Percentiles rank a stretch among this genome's conserved stretches.
These are phyloP conservation scores for Ophiosphaerella korrae DNA, from an alignment of 2,329 filamentous ascomycete species.

Conservation along the genomic window DNA sequence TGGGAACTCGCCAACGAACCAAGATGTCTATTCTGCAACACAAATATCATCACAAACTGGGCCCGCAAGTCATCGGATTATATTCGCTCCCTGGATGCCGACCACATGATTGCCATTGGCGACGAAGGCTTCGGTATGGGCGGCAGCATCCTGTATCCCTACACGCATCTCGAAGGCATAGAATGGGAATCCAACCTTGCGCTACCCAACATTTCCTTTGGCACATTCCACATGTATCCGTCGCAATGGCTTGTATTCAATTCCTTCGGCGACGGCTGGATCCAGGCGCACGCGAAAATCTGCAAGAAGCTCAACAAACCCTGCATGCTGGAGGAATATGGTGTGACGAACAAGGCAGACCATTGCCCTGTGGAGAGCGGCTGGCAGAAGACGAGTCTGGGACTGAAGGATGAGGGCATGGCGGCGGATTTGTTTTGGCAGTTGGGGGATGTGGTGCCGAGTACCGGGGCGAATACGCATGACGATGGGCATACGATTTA, in stretches of 20 bases:
- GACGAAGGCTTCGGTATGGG: slow-evolving; percentile 63
- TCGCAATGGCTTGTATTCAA: slow-evolving; percentile 45
- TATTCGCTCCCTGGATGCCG: slow-evolving; percentile 65
- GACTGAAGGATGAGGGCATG: slow-evolving; percentile 30
- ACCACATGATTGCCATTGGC: slow-evolving; percentile 67
- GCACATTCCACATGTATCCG: slow-evolving; percentile 60
- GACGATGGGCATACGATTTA: slow-evolving; percentile 43
- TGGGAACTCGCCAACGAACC: slow-evolving; percentile 74
- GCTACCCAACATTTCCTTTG: slow-evolving; percentile 62
- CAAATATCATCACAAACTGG: slow-evolving; percentile 65
- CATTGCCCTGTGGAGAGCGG: slow-evolving; percentile 35
- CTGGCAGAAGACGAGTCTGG: slow-evolving; percentile 39
- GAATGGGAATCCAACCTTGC: slow-evolving; percentile 59
- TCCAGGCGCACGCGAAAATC: slow-evolving; percentile 51
- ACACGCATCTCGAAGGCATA: slow-evolving; percentile 56
- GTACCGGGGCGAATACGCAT: slow-evolving; percentile 27
- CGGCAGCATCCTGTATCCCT: slow-evolving; percentile 59
- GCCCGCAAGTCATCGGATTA: slow-evolving; percentile 62
- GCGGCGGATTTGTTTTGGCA: slow-evolving; percentile 44
- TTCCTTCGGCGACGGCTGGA: slow-evolving; percentile 54
- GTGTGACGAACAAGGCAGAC: slow-evolving; percentile 24
- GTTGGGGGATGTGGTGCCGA: slow-evolving; percentile 31
- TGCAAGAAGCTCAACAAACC: slow-evolving; percentile 48
- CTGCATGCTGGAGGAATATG: slow-evolving; percentile 49
- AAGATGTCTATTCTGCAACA: slow-evolving; percentile 64